A percentile compares a stretch with the other conserved stretches of the same genome.
Conservation (phyloP, 192 early-diverging fungal species). For the Coemansia sp. region DNA sequence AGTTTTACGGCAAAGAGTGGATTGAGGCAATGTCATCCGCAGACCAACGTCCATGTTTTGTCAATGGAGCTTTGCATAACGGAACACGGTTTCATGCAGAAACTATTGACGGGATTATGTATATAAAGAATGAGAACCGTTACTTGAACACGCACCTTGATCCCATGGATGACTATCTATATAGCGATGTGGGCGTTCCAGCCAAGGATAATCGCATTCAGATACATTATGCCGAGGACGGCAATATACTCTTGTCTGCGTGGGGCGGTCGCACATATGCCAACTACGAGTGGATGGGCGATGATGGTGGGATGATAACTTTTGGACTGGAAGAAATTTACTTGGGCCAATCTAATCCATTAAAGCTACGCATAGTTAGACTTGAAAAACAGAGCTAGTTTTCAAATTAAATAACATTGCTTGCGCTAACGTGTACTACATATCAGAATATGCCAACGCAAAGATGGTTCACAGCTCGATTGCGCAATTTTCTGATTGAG, state of each 20-base stretch:
- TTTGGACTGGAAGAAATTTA: background rate
- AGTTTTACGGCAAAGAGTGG: constrained; percentile 4
- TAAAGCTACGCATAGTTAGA: background rate
- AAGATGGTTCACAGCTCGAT: too few relatives aligned
- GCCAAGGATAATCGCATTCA: constrained; percentile 7
- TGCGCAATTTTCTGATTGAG: too few relatives aligned
- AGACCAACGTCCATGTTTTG: background rate
- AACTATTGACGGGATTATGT: constrained; percentile 4
- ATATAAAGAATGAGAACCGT: background rate
- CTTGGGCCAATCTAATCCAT: background rate
- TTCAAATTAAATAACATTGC: too few relatives aligned
- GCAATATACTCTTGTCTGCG: background rate
- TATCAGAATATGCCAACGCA: too few relatives aligned
- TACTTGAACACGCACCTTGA: constrained; percentile 3
- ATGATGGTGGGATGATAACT: background rate
- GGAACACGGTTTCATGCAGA: background rate
- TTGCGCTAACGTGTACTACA: too few relatives aligned
- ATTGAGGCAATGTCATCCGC: background rate
- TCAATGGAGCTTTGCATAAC: background rate
- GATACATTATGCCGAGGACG: constrained; percentile 9
- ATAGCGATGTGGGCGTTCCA: background rate
- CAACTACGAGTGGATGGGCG: constrained; percentile 1
- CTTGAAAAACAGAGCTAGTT: background rate
- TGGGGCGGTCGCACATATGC: constrained; percentile 4
- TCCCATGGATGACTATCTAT: background rate